Conservation (phyloP, 2,329 filamentous ascomycete species). For the Myriosclerotinia duriaeana region DNA sequence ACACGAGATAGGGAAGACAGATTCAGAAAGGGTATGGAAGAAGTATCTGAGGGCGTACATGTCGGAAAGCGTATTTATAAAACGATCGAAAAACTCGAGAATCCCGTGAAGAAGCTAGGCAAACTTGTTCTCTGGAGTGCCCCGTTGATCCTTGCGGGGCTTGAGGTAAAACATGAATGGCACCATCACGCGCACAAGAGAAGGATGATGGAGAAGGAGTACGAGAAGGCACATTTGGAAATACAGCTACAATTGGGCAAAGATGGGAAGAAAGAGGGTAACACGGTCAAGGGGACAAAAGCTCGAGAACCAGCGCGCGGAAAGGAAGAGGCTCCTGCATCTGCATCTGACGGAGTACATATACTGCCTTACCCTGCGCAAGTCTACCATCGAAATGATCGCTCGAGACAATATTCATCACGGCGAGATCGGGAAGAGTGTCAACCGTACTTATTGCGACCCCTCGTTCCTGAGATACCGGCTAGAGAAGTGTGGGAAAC, state of each 20-base stretch:
- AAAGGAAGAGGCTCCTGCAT: background rate
- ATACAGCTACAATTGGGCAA: conserved; percentile 17
- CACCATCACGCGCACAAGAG: conserved; percentile 22
- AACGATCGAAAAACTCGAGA: conserved; percentile 16
- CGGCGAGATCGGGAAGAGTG: background rate
- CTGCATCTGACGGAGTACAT: background rate
- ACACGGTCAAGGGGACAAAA: conserved; percentile 1
- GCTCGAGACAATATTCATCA: background rate
- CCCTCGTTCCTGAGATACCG: conserved; percentile 2
- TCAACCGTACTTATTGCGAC: background rate
- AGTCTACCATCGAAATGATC: background rate
- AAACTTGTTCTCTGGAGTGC: conserved; percentile 21
- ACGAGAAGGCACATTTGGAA: conserved; percentile 24
- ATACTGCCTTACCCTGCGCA: conserved; percentile 1
- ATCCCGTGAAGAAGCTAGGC: conserved; percentile 21
- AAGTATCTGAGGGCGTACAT: background rate
- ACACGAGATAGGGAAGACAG: conserved; percentile 1
- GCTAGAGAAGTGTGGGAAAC: conserved; percentile 6
- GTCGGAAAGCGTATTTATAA: conserved; percentile 10
- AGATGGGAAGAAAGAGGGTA: conserved; percentile 5
- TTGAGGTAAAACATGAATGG: conserved; percentile 21
- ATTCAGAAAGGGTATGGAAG: background rate
- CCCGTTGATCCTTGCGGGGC: conserved; percentile 12
- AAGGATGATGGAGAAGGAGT: conserved; percentile 24
- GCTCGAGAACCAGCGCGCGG: background rate